Evolutionary conservation across 208 protist species (phyloP), one percentile per base, ranked within the genome.

Genomic region (Trypanosoma avium): DNA sequence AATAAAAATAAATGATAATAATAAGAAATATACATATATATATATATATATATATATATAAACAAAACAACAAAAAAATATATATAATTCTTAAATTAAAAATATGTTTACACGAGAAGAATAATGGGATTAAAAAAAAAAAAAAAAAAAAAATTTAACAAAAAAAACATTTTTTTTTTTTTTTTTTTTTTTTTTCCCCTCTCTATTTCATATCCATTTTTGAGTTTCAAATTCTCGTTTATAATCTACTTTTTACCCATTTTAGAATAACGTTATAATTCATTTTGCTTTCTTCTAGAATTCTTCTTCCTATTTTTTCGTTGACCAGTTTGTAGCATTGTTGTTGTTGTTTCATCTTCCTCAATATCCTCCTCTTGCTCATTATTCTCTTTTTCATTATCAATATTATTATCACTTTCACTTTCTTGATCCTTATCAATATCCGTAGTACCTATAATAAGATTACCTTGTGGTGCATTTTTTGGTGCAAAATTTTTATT

Each of bases 401-500:
- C 22, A 9, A 13, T 10, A 38, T 42, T 42, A 38, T 63, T n/a
- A 13, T 74, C 63, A 4, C 36, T 15, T 15, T 42, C 57, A n/a
- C 54, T 53, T 7, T 59, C 55, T 24, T 21, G 8, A 43, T 50
- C 35, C 33, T 46, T 63, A 10, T 42, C 7, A 10, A 24, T 49
- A n/a, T 70, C 58, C 6, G 46, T 33, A 29, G 33, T 32, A 13
- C 32, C 42, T 30, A 58, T 15, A 68, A 58, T 40, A n/a, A n/a
- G n/a, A 21, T 36, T 50, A 46, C 33, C 49, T 9, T 32, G 7
- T 6, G 4, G 35, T 15, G 29, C 38, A 52, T 67, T 64, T 19
- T 70, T 68, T 27, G 84, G 76, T 6, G 80, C 81, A 66, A 92
- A 94, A 58, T 92, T 81, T 56, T 92, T 94, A 61, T 94, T 94